Evolutionary conservation across 441 rosid species (phyloP), one percentile per base, ranked within the genome.

Genomic region (Hura crepitans): DNA sequence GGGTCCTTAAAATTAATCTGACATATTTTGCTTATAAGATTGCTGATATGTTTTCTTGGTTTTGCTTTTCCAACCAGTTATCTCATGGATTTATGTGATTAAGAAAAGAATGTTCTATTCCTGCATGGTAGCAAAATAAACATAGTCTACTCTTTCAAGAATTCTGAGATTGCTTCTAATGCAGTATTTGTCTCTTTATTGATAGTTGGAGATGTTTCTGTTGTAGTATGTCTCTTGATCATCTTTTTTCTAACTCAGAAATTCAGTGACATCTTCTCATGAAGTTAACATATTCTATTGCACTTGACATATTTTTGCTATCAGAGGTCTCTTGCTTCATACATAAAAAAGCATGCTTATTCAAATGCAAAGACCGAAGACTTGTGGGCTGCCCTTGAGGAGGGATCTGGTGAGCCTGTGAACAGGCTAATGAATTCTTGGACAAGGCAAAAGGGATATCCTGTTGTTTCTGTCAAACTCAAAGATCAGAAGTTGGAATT

Each of bases 341-440:
- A 95, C 78, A 88, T 95, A 42, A 86, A 88, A 79, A 88, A 71
- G 9, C 79, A 86, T 74, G 93, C 95, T 20, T 92, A 75, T 85
- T 87, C 89, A 50, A 95, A 95, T 77, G 96, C 95, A 4, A 95
- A 86, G 88, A 95, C 97, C 27, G 97, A 87, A 77, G 97, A 95
- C 72, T 83, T 92, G 35, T 95, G 99, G 99, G 74, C 81, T 77
- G 93, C 97, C 66, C 84, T 95, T 70, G 97, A 92, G 78, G 92
- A 74, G 78, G 96, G 90, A 25, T 86, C 97, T 23, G 89, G 90
- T 67, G 89, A 92, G 81, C 97, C 97, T 49, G 97, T 95, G 72
- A 95, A 88, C 82, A 81, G 84, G 81, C 83, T 95, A 56, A 95
- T 95, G 99, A 85, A 83, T 68, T 85, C 93, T 12, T 95, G 99